A percentile compares a stretch with the other conserved stretches of the same genome.
These are phyloP conservation scores for Podospora comata DNA, from an alignment of 495 filamentous ascomycete species.

Conservation along the genomic window DNA sequence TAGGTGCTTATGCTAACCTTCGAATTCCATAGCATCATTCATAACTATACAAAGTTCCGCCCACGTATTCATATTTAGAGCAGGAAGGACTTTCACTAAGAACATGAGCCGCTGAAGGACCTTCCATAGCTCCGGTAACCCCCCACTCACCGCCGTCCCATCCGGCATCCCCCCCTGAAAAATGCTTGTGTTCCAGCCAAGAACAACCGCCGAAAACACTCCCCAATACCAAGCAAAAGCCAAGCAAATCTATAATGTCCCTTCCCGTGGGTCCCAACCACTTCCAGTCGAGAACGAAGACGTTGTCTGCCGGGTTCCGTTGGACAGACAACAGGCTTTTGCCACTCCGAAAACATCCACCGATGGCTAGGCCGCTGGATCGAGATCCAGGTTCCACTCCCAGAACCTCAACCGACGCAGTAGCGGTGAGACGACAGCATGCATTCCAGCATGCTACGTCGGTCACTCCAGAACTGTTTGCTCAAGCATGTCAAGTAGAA, in stretches of 20 bases:
- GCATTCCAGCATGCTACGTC: not conserved
- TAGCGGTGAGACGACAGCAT: not conserved
- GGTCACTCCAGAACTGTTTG: not conserved
- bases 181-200: constrained; percentile 12
- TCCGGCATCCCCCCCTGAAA: not conserved
- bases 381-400: not conserved
- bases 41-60: no score
- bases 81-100: not conserved
- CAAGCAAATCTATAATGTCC: constrained; percentile 6
- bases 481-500: not conserved
- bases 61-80: no score
- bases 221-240: constrained; percentile 20
- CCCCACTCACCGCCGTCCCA: not conserved
- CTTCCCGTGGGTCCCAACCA: constrained; percentile 12
- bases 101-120: not conserved
- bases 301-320: constrained; percentile 12
- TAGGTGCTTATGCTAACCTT: no score
- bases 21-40: no score
- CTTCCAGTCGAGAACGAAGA: no score
- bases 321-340: not conserved
- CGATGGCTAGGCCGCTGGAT: not conserved
- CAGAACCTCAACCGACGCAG: not conserved
- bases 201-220: not conserved
- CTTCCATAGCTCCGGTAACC: not conserved
- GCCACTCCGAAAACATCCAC: not conserved